These are phyloP conservation scores for Lomentospora prolificans DNA, from an alignment of 2,329 filamentous ascomycete genomes.

Conservation along the genomic window DNA sequence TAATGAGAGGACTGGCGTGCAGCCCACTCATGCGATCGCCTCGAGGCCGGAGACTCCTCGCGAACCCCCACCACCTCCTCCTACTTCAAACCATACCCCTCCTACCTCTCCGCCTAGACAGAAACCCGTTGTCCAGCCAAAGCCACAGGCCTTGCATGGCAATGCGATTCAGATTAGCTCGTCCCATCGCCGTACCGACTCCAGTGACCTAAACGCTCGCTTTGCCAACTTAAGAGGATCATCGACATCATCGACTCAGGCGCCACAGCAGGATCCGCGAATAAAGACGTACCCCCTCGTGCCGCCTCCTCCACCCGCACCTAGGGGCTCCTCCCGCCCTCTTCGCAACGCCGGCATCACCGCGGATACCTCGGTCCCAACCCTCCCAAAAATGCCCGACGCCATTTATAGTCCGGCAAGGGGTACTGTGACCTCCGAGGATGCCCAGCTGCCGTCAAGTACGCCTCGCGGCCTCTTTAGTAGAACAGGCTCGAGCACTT, in stretches of 20 bases:
- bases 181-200: constrained; percentile 2
- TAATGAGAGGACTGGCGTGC: constrained; percentile 52
- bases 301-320: constrained; percentile 14
- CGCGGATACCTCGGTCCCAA: constrained; percentile 41
- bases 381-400: constrained; percentile 60
- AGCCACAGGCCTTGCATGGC: constrained; percentile 57
- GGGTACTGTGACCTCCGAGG: constrained; percentile 56
- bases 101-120: constrained; percentile 19
- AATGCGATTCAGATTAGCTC: constrained; percentile 26
- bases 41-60: neutral
- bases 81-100: neutral
- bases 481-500: constrained; percentile 41
- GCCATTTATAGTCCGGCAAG: constrained; percentile 72
- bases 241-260: constrained; percentile 13
- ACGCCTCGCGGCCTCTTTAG: constrained; percentile 55
- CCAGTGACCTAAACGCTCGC: constrained; percentile 41
- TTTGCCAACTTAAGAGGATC: constrained; percentile 47
- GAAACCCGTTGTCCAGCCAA: constrained; percentile 50
- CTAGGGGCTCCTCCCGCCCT: constrained; percentile 39
- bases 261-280: constrained; percentile 39
- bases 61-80: neutral
- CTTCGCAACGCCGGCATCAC: constrained; percentile 33
- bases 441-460: constrained; percentile 54
- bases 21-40: constrained; percentile 22
- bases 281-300: constrained; percentile 38